Conservation (phyloP, 352 stramenopile genomes). For the Globisporangium splendens region DNA sequence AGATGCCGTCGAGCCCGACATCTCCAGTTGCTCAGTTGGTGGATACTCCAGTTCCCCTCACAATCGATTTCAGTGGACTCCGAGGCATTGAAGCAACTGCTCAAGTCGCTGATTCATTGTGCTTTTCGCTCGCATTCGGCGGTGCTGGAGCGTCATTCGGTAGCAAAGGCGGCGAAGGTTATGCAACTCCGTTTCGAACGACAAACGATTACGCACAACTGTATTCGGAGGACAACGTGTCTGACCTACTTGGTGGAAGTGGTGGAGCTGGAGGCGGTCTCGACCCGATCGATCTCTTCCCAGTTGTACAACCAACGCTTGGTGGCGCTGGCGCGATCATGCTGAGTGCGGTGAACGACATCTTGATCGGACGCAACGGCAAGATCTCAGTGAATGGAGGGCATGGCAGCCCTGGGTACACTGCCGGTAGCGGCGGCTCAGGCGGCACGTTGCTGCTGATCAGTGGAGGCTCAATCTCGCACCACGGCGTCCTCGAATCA, state of each 20-base stretch:
- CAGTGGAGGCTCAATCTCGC: constrained; percentile 41
- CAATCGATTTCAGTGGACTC: constrained; percentile 35
- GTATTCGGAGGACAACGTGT: constrained; percentile 49
- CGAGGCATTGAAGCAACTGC: constrained; percentile 47
- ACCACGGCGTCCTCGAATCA: constrained; percentile 76
- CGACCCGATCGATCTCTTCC: constrained; percentile 78
- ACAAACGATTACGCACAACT: constrained; percentile 13
- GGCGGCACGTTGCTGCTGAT: constrained; percentile 49
- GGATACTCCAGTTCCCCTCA: constrained; percentile 33
- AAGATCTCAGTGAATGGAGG: constrained; percentile 78
- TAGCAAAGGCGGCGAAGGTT: constrained; percentile 48
- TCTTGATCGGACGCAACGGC: constrained; percentile 81
- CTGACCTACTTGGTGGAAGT: constrained; percentile 89
- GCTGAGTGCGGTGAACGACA: constrained; percentile 92
- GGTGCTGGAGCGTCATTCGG: constrained; percentile 76
- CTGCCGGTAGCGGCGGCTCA: constrained; percentile 56
- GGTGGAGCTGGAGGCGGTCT: constrained; percentile 84
- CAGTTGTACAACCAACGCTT: constrained; percentile 59
- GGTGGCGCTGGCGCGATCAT: constrained; percentile 88
- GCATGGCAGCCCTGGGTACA: constrained; percentile 42
- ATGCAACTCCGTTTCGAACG: constrained; percentile 23
- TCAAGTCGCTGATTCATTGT: constrained; percentile 59
- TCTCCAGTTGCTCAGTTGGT: constrained; percentile 25
- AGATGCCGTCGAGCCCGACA: constrained; percentile 74
- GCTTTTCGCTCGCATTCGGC: constrained; percentile 90